phyloP scores from a whole-genome alignment of 2,329 filamentous ascomycete genomes.

The Ophiocordyceps sinensis region DNA sequence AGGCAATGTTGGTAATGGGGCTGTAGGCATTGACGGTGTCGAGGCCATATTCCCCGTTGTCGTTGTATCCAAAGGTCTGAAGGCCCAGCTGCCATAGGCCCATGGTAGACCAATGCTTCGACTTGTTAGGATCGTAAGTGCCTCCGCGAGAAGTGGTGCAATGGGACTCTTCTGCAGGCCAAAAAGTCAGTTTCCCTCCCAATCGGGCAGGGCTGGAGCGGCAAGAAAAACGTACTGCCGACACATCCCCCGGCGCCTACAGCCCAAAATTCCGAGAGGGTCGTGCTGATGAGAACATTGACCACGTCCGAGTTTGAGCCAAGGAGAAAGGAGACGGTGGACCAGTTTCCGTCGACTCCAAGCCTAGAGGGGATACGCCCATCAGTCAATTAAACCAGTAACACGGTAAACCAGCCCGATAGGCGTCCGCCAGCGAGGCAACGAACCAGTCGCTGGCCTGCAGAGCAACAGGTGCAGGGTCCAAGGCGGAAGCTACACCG shows the following conservation, averaged over 20 bases:
- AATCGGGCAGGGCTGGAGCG: not conserved
- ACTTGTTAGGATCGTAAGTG: slow-evolving; percentile 38
- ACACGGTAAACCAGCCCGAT: not conserved
- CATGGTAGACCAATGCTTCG: slow-evolving; percentile 41
- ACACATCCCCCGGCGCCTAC: slow-evolving; percentile 43
- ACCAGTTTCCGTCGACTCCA: slow-evolving; percentile 58
- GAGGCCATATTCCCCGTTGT: slow-evolving; percentile 51
- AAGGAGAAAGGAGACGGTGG: slow-evolving; percentile 43
- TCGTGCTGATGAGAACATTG: slow-evolving; percentile 43
- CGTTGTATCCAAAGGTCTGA: slow-evolving; percentile 39
- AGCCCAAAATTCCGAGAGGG: slow-evolving; percentile 57
- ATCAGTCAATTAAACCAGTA: not conserved
- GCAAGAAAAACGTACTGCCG: slow-evolving; percentile 22
- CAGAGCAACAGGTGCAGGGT: slow-evolving; percentile 8
- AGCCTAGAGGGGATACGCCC: slow-evolving; percentile 26
- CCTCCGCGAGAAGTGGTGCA: slow-evolving; percentile 45
- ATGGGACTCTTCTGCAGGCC: slow-evolving; percentile 24
- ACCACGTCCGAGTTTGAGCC: slow-evolving; percentile 22
- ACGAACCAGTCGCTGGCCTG: slow-evolving; percentile 10
- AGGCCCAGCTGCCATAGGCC: slow-evolving; percentile 47
- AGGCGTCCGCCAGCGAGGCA: too few species aligned
- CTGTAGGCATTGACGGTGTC: slow-evolving; percentile 31
- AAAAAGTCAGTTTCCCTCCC: slow-evolving; percentile 6
- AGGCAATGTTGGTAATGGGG: slow-evolving; percentile 20
- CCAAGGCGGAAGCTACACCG: slow-evolving; percentile 1